Conservation (phyloP, 2,329 filamentous ascomycete genomes). For the Nemania sp. region DNA sequence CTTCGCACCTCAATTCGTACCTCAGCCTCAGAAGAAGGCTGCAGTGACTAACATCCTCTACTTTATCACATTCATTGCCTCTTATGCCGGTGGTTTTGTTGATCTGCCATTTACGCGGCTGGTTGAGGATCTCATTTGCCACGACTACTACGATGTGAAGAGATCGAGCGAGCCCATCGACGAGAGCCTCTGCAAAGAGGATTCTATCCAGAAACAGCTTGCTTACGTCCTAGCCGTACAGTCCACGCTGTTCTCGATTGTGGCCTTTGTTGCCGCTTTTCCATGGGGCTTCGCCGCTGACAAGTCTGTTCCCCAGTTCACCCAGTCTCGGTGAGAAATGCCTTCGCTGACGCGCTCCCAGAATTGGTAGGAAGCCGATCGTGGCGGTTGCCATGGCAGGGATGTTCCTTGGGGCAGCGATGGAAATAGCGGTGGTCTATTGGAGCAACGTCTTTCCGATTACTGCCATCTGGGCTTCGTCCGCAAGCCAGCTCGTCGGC, state of each 20-base stretch:
- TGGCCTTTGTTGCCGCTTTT: conserved; percentile 42
- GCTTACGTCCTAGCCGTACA: conserved; percentile 42
- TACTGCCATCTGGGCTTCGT: conserved; percentile 41
- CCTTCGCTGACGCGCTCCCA: conserved; percentile 12
- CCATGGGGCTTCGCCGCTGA: conserved; percentile 45
- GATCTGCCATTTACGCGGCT: conserved; percentile 41
- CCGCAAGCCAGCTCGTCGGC: conserved; percentile 40
- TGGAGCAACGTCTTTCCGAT: conserved; percentile 41
- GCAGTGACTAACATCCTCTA: conserved; percentile 40
- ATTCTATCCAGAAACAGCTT: conserved; percentile 42
- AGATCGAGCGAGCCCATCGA: conserved; percentile 36
- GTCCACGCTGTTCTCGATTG: conserved; percentile 37
- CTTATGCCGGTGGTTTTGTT: conserved; percentile 37
- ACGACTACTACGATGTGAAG: conserved; percentile 39
- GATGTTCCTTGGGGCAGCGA: conserved; percentile 32
- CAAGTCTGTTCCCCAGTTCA: conserved; percentile 23
- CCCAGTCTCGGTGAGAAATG: not conserved
- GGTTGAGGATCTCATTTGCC: conserved; percentile 45
- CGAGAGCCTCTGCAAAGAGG: conserved; percentile 42
- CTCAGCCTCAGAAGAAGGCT: conserved; percentile 31
- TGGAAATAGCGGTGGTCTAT: conserved; percentile 38
- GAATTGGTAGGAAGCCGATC: conserved; percentile 43
- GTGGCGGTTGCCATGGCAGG: conserved; percentile 40
- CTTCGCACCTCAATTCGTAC: conserved; percentile 27
- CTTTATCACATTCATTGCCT: conserved; percentile 39